phyloP scores from a whole-genome alignment of 768 basidiomycete species.

The Pholiota molesta region DNA sequence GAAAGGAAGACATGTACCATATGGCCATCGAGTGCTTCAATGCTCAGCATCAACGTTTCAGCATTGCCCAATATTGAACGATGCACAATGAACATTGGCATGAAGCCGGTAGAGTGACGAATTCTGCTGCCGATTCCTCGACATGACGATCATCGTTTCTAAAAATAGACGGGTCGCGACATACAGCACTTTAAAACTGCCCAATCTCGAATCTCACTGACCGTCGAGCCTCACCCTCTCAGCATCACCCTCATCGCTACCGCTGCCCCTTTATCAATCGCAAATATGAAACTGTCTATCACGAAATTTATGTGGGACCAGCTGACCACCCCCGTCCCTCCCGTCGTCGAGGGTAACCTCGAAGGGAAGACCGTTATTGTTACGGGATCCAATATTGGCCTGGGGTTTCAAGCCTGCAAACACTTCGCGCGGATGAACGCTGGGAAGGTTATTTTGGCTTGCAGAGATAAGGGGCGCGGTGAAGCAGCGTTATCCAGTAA shows the following conservation, averaged over 20 bases:
- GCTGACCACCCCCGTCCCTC: constrained; percentile 21
- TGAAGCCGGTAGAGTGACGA: no score
- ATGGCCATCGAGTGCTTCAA: no score
- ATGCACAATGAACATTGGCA: no score
- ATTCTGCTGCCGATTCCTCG: no score
- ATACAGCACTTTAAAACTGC: no score
- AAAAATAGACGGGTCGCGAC: no score
- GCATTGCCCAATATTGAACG: no score
- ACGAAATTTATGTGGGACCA: not conserved
- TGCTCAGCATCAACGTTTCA: no score
- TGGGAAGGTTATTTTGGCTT: constrained; percentile 39
- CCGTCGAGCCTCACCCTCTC: no score
- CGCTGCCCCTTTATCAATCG: not conserved
- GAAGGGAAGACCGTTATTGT: constrained; percentile 50
- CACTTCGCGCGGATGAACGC: constrained; percentile 49
- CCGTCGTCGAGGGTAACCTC: constrained; percentile 38
- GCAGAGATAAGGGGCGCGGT: constrained; percentile 36
- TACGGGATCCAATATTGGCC: constrained; percentile 51
- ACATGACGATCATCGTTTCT: no score
- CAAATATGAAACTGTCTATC: constrained; percentile 7
- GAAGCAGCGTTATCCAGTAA: constrained; percentile 36
- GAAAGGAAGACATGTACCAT: no score
- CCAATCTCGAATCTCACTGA: no score
- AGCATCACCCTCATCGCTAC: not conserved
- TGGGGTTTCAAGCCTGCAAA: constrained; percentile 49